phyloP scores from a whole-genome alignment of 2,329 filamentous ascomycete genomes.

The Xylariaceae sp. region DNA sequence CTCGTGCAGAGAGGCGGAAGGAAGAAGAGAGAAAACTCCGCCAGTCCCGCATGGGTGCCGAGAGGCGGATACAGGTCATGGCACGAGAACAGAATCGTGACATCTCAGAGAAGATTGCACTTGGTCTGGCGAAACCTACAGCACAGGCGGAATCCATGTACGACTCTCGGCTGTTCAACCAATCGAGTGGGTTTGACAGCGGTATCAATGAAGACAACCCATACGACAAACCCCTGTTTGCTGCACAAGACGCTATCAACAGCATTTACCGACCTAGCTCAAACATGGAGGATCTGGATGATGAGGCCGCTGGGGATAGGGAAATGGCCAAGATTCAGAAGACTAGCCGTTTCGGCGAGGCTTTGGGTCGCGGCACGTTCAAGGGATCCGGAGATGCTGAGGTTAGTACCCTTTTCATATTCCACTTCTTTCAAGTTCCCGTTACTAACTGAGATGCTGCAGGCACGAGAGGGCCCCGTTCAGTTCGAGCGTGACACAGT shows the following conservation, averaged over 20 bases:
- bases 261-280: constrained; percentile 85
- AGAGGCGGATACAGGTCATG: constrained; percentile 87
- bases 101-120: constrained; percentile 92
- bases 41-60: constrained; percentile 92
- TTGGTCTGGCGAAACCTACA: constrained; percentile 92
- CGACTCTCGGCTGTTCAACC: constrained; percentile 92
- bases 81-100: constrained; percentile 94
- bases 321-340: constrained; percentile 88
- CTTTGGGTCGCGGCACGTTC: constrained; percentile 84
- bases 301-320: constrained; percentile 73
- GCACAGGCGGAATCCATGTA: constrained; percentile 93
- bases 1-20: constrained; percentile 70
- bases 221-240: constrained; percentile 96
- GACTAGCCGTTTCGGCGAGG: constrained; percentile 77
- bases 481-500: constrained; percentile 85
- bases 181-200: constrained; percentile 81
- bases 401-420: constrained; percentile 42
- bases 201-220: constrained; percentile 97
- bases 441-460: constrained; percentile 28
- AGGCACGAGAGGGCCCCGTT: constrained; percentile 84
- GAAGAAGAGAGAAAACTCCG: constrained; percentile 87
- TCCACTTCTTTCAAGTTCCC: constrained; percentile 4
- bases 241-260: constrained; percentile 89
- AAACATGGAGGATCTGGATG: constrained; percentile 70
- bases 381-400: constrained; percentile 81